These are phyloP conservation scores for Lachnellula hyalina DNA, from an alignment of 2,329 filamentous ascomycete genomes.

Conservation along the genomic window DNA sequence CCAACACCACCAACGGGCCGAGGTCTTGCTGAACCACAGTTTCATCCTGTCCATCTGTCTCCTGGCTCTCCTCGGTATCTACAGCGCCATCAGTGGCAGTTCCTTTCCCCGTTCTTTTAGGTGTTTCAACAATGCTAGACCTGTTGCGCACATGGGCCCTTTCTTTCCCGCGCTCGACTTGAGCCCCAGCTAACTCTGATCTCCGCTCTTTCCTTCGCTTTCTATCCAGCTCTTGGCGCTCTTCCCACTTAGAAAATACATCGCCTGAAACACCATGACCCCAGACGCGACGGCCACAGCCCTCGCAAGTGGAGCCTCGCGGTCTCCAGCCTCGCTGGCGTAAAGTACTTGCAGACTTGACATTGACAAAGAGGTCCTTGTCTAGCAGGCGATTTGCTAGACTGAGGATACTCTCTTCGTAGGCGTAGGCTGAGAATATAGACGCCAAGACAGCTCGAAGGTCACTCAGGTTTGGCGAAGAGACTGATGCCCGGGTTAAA, in stretches of 20 bases:
- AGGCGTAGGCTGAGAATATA: slow-evolving; percentile 92
- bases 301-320: slow-evolving; percentile 79
- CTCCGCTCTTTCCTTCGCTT: slow-evolving; percentile 33
- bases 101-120: slow-evolving; percentile 22
- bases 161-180: slow-evolving; percentile 34
- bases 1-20: slow-evolving; percentile 61
- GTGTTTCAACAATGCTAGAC: slow-evolving; percentile 14
- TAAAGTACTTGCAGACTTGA: slow-evolving; percentile 67
- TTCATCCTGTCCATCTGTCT: slow-evolving; percentile 26
- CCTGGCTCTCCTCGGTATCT: slow-evolving; percentile 38
- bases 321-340: slow-evolving; percentile 87
- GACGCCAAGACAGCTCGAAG: slow-evolving; percentile 78
- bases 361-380: slow-evolving; percentile 80
- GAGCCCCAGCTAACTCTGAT: slow-evolving; percentile 28
- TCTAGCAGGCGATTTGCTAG: slow-evolving; percentile 85
- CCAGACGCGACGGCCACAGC: slow-evolving; percentile 78
- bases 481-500: slow-evolving; percentile 71
- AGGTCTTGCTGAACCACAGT: slow-evolving; percentile 46
- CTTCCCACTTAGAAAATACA: slow-evolving; percentile 80
- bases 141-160: slow-evolving; percentile 34
- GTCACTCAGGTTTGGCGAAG: slow-evolving; percentile 81
- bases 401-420: slow-evolving; percentile 82
- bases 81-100: not conserved
- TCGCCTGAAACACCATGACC: slow-evolving; percentile 75
- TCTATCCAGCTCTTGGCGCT: slow-evolving; percentile 46